These are phyloP conservation scores for Colletotrichum lupini DNA, from an alignment of 2,329 filamentous ascomycete species.

Conservation along the genomic window DNA sequence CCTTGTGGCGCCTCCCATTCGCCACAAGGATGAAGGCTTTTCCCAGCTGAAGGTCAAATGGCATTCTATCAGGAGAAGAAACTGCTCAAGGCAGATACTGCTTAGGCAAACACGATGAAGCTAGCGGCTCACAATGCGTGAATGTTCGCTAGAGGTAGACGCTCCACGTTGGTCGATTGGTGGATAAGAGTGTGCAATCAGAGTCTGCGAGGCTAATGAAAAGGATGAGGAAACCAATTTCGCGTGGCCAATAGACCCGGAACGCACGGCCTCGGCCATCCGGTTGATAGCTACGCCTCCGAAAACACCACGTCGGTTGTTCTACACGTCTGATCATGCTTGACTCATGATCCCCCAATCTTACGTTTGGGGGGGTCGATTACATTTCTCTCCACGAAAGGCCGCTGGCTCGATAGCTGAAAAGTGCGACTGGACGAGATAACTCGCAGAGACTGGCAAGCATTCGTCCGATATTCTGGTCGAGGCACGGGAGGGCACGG, in stretches of 20 bases:
- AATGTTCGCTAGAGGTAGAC: background rate
- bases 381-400: background rate
- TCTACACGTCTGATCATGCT: background rate
- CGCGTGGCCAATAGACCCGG: background rate
- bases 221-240: background rate
- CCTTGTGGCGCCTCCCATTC: background rate
- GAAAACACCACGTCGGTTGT: background rate
- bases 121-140: background rate
- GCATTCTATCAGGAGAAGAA: background rate
- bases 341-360: background rate
- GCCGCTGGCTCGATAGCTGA: background rate
- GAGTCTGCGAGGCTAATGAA: background rate
- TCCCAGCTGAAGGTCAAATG: background rate
- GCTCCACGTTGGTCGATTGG: background rate
- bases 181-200: background rate
- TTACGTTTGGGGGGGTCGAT: background rate
- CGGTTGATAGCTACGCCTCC: background rate
- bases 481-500: background rate
- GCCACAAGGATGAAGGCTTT: background rate
- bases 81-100: background rate
- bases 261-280: background rate
- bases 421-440: background rate
- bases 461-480: background rate
- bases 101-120: background rate
- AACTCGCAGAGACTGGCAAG: background rate